These are phyloP conservation scores for Rhizopus microsporus DNA, from an alignment of 371 early-diverging fungal species.

Conservation along the genomic window DNA sequence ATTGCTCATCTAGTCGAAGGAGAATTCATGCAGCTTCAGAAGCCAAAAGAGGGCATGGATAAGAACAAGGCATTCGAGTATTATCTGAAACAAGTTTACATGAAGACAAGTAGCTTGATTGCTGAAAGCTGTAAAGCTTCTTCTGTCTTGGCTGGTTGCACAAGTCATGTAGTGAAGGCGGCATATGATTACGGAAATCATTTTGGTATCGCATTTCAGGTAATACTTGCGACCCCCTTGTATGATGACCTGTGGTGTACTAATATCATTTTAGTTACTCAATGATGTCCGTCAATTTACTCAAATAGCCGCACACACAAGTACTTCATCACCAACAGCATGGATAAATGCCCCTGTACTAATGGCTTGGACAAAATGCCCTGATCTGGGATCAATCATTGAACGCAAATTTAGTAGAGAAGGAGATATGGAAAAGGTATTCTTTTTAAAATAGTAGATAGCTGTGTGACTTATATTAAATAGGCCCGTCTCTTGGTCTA, in stretches of 20 bases:
- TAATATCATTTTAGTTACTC: constrained; percentile 57
- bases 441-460: too few species aligned
- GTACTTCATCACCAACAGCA: constrained; percentile 87
- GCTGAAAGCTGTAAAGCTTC: constrained; percentile 91
- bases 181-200: constrained; percentile 86
- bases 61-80: constrained; percentile 54
- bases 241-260: neutral
- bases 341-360: constrained; percentile 93
- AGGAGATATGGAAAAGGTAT: constrained; percentile 65
- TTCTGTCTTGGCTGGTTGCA: constrained; percentile 82
- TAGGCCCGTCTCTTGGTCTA: constrained; percentile 74
- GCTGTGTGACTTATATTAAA: too few species aligned
- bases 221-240: constrained; percentile 25
- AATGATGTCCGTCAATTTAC: constrained; percentile 94
- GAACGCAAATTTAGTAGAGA: constrained; percentile 76
- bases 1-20: constrained; percentile 95
- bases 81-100: constrained; percentile 92
- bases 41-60: constrained; percentile 45
- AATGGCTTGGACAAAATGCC: constrained; percentile 86
- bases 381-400: constrained; percentile 79
- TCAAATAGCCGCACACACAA: constrained; percentile 62
- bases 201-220: constrained; percentile 94
- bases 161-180: constrained; percentile 68
- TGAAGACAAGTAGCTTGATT: constrained; percentile 95
- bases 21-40: constrained; percentile 94